These are phyloP conservation scores for Wickerhamiella kurtzmanii DNA, from an alignment of 805 yeast species.

Conservation along the genomic window DNA sequence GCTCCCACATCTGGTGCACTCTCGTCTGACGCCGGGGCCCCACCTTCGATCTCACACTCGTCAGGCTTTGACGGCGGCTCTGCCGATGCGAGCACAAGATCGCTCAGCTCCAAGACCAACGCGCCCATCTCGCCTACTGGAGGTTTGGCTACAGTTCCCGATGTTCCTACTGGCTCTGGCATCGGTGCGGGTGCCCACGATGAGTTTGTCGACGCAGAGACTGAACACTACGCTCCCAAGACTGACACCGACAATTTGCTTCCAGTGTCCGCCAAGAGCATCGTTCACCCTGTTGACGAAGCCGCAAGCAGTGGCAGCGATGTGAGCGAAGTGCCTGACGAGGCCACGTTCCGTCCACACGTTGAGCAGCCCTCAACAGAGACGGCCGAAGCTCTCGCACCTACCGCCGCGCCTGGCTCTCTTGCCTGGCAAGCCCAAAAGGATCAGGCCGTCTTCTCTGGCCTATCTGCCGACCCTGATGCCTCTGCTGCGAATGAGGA, in stretches of 20 bases:
- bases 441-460: conserved; percentile 14
- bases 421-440: conserved; percentile 17
- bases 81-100: background rate
- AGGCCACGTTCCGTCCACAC: conserved; percentile 2
- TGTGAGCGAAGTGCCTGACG: conserved; percentile 12
- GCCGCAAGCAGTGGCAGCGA: conserved; percentile 9
- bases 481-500: conserved; percentile 15
- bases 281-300: background rate
- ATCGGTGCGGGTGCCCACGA: background rate
- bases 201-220: background rate
- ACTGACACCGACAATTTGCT: background rate
- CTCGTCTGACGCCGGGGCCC: too few species aligned
- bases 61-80: background rate
- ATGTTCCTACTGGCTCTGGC: background rate
- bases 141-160: too few species aligned
- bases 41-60: too few species aligned
- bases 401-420: conserved; percentile 6
- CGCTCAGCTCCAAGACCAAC: background rate
- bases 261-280: background rate
- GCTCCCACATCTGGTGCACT: background rate
- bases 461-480: conserved; percentile 6
- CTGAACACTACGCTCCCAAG: background rate
- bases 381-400: background rate
- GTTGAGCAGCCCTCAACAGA: background rate
- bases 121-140: background rate